Evolutionary conservation across 75 land plant species (phyloP).

Genomic region (Picea sitchensis): DNA sequence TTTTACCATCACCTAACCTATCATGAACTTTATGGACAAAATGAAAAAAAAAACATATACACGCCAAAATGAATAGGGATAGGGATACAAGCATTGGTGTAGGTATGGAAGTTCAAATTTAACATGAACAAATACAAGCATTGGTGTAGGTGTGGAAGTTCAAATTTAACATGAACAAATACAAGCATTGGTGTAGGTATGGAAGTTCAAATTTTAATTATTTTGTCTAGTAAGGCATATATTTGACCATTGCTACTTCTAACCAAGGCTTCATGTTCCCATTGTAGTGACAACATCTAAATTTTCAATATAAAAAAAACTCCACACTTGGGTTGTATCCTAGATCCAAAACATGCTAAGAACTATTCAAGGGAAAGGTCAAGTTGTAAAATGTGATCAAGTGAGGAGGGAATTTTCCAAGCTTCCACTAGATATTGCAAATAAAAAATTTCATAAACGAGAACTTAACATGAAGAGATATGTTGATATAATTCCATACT

Average conservation of each 20-base stretch:
- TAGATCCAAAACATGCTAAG: constrained; percentile 84
- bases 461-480: too few species aligned
- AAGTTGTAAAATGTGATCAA: constrained; percentile 77
- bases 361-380: constrained; percentile 74
- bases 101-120: constrained; percentile 62
- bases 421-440: constrained; percentile 48
- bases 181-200: constrained; percentile 55
- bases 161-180: too few species aligned
- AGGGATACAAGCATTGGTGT: constrained; percentile 29
- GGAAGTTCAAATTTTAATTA: constrained; percentile 70
- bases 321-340: constrained; percentile 79
- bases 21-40: too few species aligned
- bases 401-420: constrained; percentile 84
- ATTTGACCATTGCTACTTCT: constrained; percentile 68
- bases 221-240: constrained; percentile 78
- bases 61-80: too few species aligned
- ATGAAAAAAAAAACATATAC: too few species aligned
- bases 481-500: too few species aligned
- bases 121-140: too few species aligned
- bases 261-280: constrained; percentile 94
- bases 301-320: constrained; percentile 45
- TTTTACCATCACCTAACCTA: too few species aligned
- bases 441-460: too few species aligned
- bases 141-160: constrained; percentile 48
- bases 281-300: constrained; percentile 87